A percentile compares a stretch with the other conserved stretches of the same genome.
phyloP scores from a whole-genome alignment of 1,284 basidiomycete genomes.

The Irpex lacteus region DNA sequence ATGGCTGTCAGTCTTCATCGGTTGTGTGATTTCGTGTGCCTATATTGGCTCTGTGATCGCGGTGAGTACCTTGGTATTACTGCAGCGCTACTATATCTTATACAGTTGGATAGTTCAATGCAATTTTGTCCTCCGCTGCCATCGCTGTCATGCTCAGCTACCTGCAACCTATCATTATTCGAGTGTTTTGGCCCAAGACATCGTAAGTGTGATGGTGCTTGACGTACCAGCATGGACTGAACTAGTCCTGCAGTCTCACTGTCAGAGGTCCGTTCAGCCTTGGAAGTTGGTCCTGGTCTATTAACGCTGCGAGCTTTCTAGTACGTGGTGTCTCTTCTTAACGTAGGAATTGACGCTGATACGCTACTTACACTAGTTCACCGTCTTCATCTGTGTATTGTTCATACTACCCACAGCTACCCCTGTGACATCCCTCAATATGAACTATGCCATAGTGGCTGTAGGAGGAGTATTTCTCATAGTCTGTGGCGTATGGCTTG shows the following conservation, averaged over 20 bases:
- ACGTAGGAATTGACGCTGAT: background rate
- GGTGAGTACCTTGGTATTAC: slow-evolving; percentile 32
- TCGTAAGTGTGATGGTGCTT: slow-evolving; percentile 34
- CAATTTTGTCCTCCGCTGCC: slow-evolving; percentile 53
- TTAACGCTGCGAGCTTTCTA: slow-evolving; percentile 47
- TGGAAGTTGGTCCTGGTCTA: slow-evolving; percentile 49
- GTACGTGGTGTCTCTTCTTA: slow-evolving; percentile 27
- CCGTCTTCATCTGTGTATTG: slow-evolving; percentile 51
- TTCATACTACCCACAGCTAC: slow-evolving; percentile 60
- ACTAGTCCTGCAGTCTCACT: slow-evolving; percentile 31
- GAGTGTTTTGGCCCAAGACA: slow-evolving; percentile 51
- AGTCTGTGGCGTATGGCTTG: slow-evolving; percentile 38
- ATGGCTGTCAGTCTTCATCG: slow-evolving; percentile 52
- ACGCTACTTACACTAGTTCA: slow-evolving; percentile 36
- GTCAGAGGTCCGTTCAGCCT: slow-evolving; percentile 53
- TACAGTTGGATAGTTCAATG: slow-evolving; percentile 41
- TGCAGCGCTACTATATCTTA: background rate
- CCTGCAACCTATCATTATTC: slow-evolving; percentile 54
- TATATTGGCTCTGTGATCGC: slow-evolving; percentile 57
- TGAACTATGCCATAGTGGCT: slow-evolving; percentile 62
- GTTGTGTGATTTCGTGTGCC: slow-evolving; percentile 54
- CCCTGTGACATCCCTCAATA: slow-evolving; percentile 56
- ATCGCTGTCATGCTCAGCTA: slow-evolving; percentile 62
- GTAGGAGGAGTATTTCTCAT: slow-evolving; percentile 43
- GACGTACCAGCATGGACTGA: background rate